These are phyloP conservation scores for Wickerhamiella siamensis DNA, from an alignment of 805 yeast genomes.

Conservation along the genomic window DNA sequence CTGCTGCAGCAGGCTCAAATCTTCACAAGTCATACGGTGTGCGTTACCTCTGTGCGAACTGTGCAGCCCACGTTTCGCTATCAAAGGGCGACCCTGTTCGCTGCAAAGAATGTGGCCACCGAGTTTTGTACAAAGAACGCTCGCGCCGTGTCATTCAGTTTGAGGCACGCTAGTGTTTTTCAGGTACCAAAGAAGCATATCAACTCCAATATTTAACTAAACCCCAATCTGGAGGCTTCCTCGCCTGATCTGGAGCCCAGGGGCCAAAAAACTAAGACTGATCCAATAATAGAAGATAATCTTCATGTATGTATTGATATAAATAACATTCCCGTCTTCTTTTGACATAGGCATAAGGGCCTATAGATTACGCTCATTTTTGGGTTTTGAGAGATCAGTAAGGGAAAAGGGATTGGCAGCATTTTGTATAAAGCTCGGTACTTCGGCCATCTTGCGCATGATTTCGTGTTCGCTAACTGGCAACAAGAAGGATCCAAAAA, in stretches of 20 bases:
- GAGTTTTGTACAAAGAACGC: constrained; percentile 93
- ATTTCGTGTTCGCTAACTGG: neutral
- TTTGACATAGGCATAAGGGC: no score
- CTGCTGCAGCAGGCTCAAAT: constrained; percentile 71
- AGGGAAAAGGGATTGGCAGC: no score
- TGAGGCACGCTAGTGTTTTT: constrained; percentile 51
- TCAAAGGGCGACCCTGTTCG: constrained; percentile 92
- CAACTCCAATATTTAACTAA: no score
- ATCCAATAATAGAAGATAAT: neutral
- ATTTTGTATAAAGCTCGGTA: no score
- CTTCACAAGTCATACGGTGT: constrained; percentile 67
- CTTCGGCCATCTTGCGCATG: neutral
- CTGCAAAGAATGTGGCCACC: constrained; percentile 97
- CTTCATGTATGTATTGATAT: no score
- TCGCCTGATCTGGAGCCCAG: neutral
- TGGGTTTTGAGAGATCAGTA: no score
- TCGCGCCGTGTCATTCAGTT: constrained; percentile 89
- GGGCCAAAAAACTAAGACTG: neutral
- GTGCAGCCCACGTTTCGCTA: constrained; percentile 77
- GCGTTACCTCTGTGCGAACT: constrained; percentile 89
- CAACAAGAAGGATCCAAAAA: constrained; percentile 11
- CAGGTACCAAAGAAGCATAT: no score
- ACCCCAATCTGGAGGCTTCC: no score
- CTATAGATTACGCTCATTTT: no score
- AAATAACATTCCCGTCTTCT: no score